Evolutionary conservation across 2,329 filamentous ascomycete species (phyloP).

Genomic region (Aschersonia sp.): DNA sequence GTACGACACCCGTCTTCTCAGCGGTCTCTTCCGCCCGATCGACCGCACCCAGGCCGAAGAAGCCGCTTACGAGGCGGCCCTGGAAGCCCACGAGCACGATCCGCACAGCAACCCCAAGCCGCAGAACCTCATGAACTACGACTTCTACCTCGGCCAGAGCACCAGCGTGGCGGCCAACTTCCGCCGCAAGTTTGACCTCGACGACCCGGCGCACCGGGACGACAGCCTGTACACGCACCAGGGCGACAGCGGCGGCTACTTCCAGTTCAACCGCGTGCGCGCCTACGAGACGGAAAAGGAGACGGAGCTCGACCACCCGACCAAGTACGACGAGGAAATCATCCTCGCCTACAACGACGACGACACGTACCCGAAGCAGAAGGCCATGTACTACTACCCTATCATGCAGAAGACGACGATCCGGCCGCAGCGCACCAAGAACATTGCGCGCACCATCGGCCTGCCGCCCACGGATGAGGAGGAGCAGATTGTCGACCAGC

Average conservation of each 20-base stretch:
- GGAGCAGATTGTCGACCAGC: conserved; percentile 37
- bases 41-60: conserved; percentile 40
- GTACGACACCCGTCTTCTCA: conserved; percentile 48
- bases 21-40: conserved; percentile 46
- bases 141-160: conserved; percentile 47
- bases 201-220: conserved; percentile 39
- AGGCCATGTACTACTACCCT: conserved; percentile 53
- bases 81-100: conserved; percentile 41
- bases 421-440: conserved; percentile 47
- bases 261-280: conserved; percentile 46
- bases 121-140: conserved; percentile 46
- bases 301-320: conserved; percentile 38
- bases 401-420: conserved; percentile 50
- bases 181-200: conserved; percentile 44
- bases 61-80: conserved; percentile 31
- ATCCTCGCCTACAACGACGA: conserved; percentile 44
- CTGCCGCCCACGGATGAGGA: conserved; percentile 23
- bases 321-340: conserved; percentile 51
- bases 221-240: conserved; percentile 39
- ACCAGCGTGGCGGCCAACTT: conserved; percentile 35
- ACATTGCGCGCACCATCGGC: conserved; percentile 40
- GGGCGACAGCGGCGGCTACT: conserved; percentile 30
- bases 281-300: conserved; percentile 50
- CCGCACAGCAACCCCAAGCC: conserved; percentile 40
- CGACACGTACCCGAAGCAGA: conserved; percentile 32